Base-by-base conservation (phyloP, 2,329 filamentous ascomycete genomes). In the Colletotrichum musicola region DNA sequence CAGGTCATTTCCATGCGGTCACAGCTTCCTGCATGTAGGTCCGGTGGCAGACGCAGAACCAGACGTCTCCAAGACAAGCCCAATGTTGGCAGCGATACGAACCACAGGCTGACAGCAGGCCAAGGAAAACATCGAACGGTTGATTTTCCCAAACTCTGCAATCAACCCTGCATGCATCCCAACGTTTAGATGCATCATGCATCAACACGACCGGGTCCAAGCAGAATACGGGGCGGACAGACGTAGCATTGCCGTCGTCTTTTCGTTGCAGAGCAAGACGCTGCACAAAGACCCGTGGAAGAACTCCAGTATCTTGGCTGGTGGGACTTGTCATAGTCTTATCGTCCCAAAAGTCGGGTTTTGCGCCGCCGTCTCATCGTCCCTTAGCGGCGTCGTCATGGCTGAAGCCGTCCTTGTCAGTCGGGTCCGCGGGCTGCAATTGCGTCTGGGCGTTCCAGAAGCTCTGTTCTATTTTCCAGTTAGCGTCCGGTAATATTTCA, bases 341-440 rank as follows among this genome's bases (percentile, higher is more conserved):
- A 35, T 50, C 51, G 27, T 22, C 14, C 55, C 55, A 30, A 47
- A 25, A 46, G 40, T 51, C 27, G n/a, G 57, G 44, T 40, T 54
- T 35, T 13, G 44, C 65, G 62, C 65, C 55, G 65, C 42, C 49
- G 65, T 68, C 65, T 65, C 62, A 65, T 56, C 20, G 55, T 55
- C 56, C 62, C 55, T 68, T 65, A 59, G 61, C 38, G 35, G 47
- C 40, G 55, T 49, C 49, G 54, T 25, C 42, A 55, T 54, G 47
- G 61, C 61, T 54, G 58, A 35, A 20, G 30, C 35, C 49, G 49
- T 54, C 49, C 20, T 51, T 68, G 49, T 65, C 65, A 68, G 56
- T 68, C 16, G 44, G 47, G 47, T 13, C 62, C 14, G 54, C 51
- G 25, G 51, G 25, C 18, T 50, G 20, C 22, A 38, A 22, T 18